phyloP scores from a whole-genome alignment of 2,329 filamentous ascomycete genomes.

The Neofusicoccum parvum region DNA sequence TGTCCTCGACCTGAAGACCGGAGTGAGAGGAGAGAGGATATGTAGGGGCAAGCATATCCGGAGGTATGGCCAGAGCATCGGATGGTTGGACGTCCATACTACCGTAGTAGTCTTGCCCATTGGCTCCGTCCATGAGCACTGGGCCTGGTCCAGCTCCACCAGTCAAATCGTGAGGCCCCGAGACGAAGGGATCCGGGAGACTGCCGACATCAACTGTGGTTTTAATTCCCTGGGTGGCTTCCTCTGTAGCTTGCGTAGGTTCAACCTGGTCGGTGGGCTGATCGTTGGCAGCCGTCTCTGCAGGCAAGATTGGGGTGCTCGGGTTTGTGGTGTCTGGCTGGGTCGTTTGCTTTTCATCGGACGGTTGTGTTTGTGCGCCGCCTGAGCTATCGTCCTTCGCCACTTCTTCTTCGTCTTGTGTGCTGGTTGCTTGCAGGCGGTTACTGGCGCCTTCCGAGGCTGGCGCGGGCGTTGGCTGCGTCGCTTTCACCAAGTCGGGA shows the following conservation, averaged over 20 bases:
- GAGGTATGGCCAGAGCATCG: conserved; percentile 12
- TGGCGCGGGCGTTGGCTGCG: conserved; percentile 8
- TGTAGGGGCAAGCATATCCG: conserved; percentile 8
- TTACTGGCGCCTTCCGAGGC: conserved; percentile 5
- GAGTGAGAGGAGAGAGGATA: neutral
- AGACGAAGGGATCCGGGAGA: conserved; percentile 1
- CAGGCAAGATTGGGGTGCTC: neutral
- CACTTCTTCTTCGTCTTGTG: neutral
- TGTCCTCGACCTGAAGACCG: conserved; percentile 12
- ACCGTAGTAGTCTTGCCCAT: neutral
- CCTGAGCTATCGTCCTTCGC: conserved; percentile 7
- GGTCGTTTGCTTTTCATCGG: conserved; percentile 13
- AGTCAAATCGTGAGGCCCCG: neutral
- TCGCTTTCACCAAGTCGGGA: neutral
- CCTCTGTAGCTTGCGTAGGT: neutral
- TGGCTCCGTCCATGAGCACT: conserved; percentile 4
- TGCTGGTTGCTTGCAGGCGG: neutral
- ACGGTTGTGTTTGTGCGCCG: conserved; percentile 12
- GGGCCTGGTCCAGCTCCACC: neutral
- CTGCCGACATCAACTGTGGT: neutral
- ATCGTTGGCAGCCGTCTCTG: neutral
- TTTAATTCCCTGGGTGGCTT: neutral
- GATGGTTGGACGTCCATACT: conserved; percentile 19
- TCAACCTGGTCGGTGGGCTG: neutral
- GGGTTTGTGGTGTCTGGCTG: conserved; percentile 1